Base-by-base conservation (phyloP, 2,329 filamentous ascomycete genomes). In the Ascochyta fabae region DNA sequence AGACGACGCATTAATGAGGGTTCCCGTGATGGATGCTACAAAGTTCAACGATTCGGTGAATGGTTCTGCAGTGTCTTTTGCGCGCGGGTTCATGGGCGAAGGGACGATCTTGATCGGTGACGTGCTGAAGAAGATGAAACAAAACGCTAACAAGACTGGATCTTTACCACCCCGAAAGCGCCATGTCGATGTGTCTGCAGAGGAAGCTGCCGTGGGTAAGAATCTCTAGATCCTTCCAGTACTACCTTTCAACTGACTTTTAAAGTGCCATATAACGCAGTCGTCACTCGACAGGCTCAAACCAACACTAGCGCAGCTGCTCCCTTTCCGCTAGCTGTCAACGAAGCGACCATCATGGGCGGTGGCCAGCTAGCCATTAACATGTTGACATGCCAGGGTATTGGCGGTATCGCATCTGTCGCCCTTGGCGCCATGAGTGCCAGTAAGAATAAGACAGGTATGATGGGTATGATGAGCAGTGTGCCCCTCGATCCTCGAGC, bases 21-120 rank as follows among this genome's bases (percentile, higher is more conserved):
- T 72, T 6, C 65, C 68, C 3, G 43, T 60, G 0, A 41, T 72
- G 51, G 50, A 36, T 0, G 52, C 58, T 1, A 61, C 61, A 0
- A 46, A 42, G 1, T 72, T 71, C 51, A 61, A 72, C 26, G 69
- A 72, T 35, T 68, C 66, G 0, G 13, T 70, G 3, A 67, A 65
- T 22, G 69, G 69, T 4, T 62, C 64, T 4, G 61, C 61, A 15
- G 62, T 72, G 13, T 58, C 63, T 4, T 70, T 72, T 34, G 64
- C 62, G 8, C 54, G 67, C 15, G 69, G 69, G 3, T 36, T 72
- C 6, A 62, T 58, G 4, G 64, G 68, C 3, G 66, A 69, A 47
- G 68, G 64, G 6, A 66, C 64, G 0, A 58, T 72, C n/a, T 41
- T 72, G 1, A 51, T 68, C 16, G 62, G 61, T 2, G 56, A 67